Percentiles rank a stretch among this genome's conserved stretches.
Conservation (phyloP, 23 red algal genomes). For the Agarophyton chilense region DNA sequence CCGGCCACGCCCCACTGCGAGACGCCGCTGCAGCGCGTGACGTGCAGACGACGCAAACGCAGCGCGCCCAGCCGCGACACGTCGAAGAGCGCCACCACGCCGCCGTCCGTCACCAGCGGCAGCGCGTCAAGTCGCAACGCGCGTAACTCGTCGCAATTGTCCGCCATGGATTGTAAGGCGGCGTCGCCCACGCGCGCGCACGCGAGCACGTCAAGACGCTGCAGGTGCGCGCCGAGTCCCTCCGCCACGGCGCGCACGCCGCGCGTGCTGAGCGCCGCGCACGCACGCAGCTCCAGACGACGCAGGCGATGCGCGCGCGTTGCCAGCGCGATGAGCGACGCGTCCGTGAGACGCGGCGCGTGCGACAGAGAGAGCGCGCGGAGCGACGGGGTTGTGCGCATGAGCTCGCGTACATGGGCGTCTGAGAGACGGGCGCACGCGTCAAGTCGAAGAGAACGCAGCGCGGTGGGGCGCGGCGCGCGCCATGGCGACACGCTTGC, state of each 20-base stretch:
- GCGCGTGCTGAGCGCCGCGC: neutral
- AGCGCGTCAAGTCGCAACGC: neutral
- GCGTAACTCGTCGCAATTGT: slow-evolving; percentile 24
- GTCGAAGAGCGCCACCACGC: slow-evolving; percentile 26
- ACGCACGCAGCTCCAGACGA: neutral
- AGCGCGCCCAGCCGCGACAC: neutral
- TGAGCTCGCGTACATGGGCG: too few relatives aligned
- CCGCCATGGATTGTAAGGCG: slow-evolving; percentile 15
- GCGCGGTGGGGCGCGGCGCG: too few relatives aligned
- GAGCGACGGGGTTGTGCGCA: too few relatives aligned
- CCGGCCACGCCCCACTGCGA: slow-evolving; percentile 1
- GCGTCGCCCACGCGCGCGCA: slow-evolving; percentile 6
- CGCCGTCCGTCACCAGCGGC: neutral
- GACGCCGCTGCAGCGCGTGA: neutral
- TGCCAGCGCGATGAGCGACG: neutral
- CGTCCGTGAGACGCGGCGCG: neutral
- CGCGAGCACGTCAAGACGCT: neutral
- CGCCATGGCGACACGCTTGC: too few relatives aligned
- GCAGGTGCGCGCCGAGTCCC: slow-evolving; percentile 19
- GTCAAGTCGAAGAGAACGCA: too few relatives aligned
- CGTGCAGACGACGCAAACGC: neutral
- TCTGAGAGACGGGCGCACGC: too few relatives aligned
- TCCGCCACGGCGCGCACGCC: slow-evolving; percentile 33
- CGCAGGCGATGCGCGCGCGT: too few relatives aligned
- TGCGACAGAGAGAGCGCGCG: too few relatives aligned